These are phyloP conservation scores for Ogataea parapolymorpha DNA, from an alignment of 805 yeast genomes.

Conservation along the genomic window DNA sequence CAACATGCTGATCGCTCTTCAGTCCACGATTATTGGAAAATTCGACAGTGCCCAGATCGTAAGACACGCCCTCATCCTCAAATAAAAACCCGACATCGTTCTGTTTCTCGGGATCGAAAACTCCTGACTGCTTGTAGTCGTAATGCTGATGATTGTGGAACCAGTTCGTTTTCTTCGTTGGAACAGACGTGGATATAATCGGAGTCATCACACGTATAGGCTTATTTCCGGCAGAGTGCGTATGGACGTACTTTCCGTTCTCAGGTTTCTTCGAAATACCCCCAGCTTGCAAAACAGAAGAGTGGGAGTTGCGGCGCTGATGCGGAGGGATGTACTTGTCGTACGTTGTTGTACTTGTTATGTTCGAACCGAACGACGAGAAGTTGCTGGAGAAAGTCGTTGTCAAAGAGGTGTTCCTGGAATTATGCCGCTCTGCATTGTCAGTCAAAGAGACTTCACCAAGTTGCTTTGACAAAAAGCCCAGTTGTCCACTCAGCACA, in stretches of 20 bases:
- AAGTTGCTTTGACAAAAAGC: constrained; percentile 17
- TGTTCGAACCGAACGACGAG: constrained; percentile 26
- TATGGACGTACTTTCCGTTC: constrained; percentile 5
- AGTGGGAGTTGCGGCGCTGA: constrained; percentile 42
- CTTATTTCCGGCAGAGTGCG: constrained; percentile 15
- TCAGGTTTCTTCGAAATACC: constrained; percentile 23
- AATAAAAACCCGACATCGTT: constrained; percentile 19
- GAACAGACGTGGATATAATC: constrained; percentile 35
- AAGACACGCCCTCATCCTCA: constrained; percentile 14
- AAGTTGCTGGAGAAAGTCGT: constrained; percentile 25
- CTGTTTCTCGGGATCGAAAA: constrained; percentile 8
- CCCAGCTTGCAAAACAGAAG: constrained; percentile 18
- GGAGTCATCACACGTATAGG: constrained; percentile 23
- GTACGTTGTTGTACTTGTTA: constrained; percentile 16
- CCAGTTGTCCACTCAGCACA: constrained; percentile 15
- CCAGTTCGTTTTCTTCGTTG: constrained; percentile 34
- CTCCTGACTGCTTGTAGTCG: constrained; percentile 2
- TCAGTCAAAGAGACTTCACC: constrained; percentile 14
- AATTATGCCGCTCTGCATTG: constrained; percentile 7
- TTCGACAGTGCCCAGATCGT: constrained; percentile 1
- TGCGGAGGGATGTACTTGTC: constrained; percentile 51
- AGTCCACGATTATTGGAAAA: not conserved
- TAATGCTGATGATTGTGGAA: constrained; percentile 19
- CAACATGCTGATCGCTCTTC: constrained; percentile 5
- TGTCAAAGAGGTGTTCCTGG: constrained; percentile 28